Conservation (phyloP, 1,284 basidiomycete species). For the Austroboletus niveus region DNA sequence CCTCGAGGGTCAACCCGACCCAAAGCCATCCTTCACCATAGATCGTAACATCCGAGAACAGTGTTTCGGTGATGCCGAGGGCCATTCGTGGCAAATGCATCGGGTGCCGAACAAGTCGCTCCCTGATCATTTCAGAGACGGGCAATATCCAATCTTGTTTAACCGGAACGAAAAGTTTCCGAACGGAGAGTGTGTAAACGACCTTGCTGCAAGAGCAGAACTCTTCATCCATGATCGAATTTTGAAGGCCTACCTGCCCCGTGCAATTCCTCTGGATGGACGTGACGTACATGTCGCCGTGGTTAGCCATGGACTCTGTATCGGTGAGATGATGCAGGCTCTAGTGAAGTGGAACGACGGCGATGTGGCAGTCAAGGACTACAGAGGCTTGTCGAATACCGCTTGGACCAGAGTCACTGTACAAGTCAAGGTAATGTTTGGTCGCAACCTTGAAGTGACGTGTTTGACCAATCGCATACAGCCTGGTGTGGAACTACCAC, state of each 20-base stretch:
- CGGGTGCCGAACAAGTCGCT: constrained; percentile 37
- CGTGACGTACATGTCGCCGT: constrained; percentile 60
- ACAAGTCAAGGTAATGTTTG: constrained; percentile 41
- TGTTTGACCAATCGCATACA: constrained; percentile 14
- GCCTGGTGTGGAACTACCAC: constrained; percentile 30
- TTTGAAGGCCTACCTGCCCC: constrained; percentile 52
- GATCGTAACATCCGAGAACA: constrained; percentile 61
- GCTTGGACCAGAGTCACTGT: constrained; percentile 65
- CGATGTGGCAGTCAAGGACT: constrained; percentile 33
- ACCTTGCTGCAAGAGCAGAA: constrained; percentile 62
- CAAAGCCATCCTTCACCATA: constrained; percentile 54
- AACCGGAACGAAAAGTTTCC: constrained; percentile 60
- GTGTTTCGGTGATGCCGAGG: constrained; percentile 74
- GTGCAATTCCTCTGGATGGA: constrained; percentile 37
- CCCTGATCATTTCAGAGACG: constrained; percentile 50
- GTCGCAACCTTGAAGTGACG: not conserved
- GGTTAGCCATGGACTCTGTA: constrained; percentile 80
- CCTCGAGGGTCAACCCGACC: constrained; percentile 46
- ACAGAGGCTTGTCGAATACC: constrained; percentile 63
- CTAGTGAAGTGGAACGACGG: constrained; percentile 45
- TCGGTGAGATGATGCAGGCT: constrained; percentile 60
- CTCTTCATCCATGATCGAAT: constrained; percentile 58
- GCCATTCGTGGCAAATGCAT: constrained; percentile 46
- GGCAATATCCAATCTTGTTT: constrained; percentile 49
- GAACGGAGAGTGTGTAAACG: constrained; percentile 71